Percentiles rank a stretch among this genome's conserved stretches.
Evolutionary conservation across 768 basidiomycete genomes (phyloP).

Genomic region (Coprinopsis cinerea): DNA sequence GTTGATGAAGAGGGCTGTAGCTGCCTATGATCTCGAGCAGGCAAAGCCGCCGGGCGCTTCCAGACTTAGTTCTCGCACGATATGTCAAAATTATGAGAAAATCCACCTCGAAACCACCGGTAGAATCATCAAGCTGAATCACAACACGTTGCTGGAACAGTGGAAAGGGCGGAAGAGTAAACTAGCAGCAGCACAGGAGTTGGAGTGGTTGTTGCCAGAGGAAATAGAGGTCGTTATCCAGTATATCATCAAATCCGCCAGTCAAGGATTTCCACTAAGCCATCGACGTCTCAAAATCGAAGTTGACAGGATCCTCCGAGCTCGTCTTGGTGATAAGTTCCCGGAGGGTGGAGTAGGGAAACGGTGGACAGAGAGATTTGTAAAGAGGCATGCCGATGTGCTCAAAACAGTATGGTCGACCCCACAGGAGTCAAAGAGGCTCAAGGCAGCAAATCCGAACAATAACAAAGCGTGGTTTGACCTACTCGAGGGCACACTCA

Average conservation of each 20-base stretch:
- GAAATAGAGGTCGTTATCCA: background rate
- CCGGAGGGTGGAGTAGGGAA: background rate
- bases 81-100: background rate
- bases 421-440: background rate
- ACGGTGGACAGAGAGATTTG: background rate
- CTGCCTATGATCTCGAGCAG: background rate
- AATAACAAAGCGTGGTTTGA: background rate
- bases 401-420: background rate
- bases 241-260: background rate
- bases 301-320: background rate
- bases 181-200: background rate
- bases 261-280: background rate
- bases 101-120: background rate
- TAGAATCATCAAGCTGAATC: background rate
- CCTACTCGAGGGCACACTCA: background rate
- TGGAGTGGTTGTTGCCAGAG: constrained; percentile 1
- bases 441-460: background rate
- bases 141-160: background rate
- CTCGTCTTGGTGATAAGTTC: background rate
- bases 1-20: background rate
- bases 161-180: background rate
- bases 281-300: background rate
- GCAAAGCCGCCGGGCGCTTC: background rate
- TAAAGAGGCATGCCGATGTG: background rate
- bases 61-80: background rate